Base-by-base conservation (phyloP, 1,139 yeast genomes). In the Blastobotrys ciferrii region DNA sequence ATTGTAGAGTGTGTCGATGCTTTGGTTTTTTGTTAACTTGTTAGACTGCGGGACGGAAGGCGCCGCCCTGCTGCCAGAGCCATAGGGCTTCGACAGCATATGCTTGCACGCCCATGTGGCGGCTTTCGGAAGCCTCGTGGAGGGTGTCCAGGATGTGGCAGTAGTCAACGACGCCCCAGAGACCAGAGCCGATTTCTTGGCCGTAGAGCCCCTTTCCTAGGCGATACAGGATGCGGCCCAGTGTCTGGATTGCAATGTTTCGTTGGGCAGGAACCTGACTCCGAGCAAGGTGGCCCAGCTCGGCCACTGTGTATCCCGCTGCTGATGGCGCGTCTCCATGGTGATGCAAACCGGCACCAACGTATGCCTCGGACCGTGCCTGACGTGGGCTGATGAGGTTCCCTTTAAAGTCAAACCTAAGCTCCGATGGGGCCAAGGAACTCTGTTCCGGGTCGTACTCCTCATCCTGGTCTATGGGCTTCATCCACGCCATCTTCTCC, bases 1-100 rank as follows among this genome's bases (percentile, higher is more conserved):
- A n/a, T n/a, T n/a, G n/a, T n/a, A n/a, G n/a, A n/a, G n/a, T n/a
- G n/a, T n/a, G n/a, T n/a, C n/a, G n/a, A n/a, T n/a, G n/a, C n/a
- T n/a, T n/a, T n/a, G n/a, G n/a, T n/a, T n/a, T n/a, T n/a, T n/a
- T n/a, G n/a, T n/a, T n/a, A n/a, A n/a, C n/a, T 33, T 5, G 18
- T 15, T 15, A 33, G 14, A 33, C 38, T 13, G 38, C 38, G 19
- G 38, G 38, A 9, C 38, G 17, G 38, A 33, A 33, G 12, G 38
- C 48, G 13, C 51, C 51, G 14, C 49, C 89, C 60, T 82, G 78
- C 58, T 77, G 82, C 92, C 95, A 88, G 47, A 91, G 72, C 97
- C 98, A 92, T 39, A 92, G 74, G 0, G 98, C 97, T 57, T 92
- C 98, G 18, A 87, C 76, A 1, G 98, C 96, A 62, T 89, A 87